phyloP scores from a whole-genome alignment of 1,139 yeast genomes.

The Yamadazyma pseudoaaseri region DNA sequence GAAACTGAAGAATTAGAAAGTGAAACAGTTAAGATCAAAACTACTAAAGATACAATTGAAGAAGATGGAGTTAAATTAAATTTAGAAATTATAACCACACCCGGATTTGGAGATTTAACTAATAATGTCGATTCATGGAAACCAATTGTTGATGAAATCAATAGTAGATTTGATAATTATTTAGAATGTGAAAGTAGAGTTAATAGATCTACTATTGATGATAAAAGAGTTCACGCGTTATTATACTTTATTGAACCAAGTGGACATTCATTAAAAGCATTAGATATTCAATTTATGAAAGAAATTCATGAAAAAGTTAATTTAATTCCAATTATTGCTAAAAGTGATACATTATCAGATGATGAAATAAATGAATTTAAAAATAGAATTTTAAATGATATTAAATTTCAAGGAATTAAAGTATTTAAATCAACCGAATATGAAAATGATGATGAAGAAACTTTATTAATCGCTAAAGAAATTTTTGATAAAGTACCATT shows the following conservation, averaged over 20 bases:
- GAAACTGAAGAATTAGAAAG: conserved; percentile 14
- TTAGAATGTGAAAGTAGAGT: conserved; percentile 89
- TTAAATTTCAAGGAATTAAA: conserved; percentile 71
- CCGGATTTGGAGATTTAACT: conserved; percentile 92
- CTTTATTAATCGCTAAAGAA: conserved; percentile 60
- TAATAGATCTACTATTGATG: conserved; percentile 69
- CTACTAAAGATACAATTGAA: conserved; percentile 72
- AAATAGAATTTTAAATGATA: conserved; percentile 70
- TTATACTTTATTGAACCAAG: conserved; percentile 95
- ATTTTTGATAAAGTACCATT: conserved; percentile 79
- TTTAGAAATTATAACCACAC: conserved; percentile 83
- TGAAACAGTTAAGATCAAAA: conserved; percentile 46
- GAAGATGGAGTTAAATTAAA: conserved; percentile 91
- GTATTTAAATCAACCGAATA: conserved; percentile 77
- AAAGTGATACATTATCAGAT: conserved; percentile 89
- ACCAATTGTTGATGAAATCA: conserved; percentile 90
- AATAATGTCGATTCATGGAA: conserved; percentile 90
- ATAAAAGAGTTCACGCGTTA: conserved; percentile 83
- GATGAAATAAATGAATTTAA: conserved; percentile 81
- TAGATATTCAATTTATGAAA: conserved; percentile 88
- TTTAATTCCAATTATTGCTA: conserved; percentile 91
- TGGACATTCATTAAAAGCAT: conserved; percentile 86
- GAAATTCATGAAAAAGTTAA: conserved; percentile 89
- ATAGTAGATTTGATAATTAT: conserved; percentile 79
- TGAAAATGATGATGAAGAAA: conserved; percentile 87